Conservation (phyloP, 208 protist genomes). For the Balamuthia mandrillaris region DNA sequence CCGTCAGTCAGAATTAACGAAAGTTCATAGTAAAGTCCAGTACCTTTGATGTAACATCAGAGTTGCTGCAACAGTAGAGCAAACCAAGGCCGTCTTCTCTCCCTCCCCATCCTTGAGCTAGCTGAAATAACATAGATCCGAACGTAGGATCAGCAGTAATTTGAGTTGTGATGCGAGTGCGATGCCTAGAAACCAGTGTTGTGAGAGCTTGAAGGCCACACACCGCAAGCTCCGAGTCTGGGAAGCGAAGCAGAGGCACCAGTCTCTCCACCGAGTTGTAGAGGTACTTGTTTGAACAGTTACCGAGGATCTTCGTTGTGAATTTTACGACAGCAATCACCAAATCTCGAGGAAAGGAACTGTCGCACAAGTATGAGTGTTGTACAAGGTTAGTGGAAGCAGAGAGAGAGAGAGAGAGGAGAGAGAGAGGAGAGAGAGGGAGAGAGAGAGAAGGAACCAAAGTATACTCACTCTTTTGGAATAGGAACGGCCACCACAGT, state of each 20-base stretch:
- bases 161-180: not conserved
- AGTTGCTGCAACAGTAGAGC: not conserved
- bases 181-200: conserved; percentile 21
- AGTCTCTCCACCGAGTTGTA: conserved; percentile 17
- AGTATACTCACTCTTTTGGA: not conserved
- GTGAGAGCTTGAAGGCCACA: not conserved
- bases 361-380: not conserved
- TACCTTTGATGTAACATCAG: conserved; percentile 22
- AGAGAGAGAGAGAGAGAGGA: not conserved
- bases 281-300: conserved; percentile 27
- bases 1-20: not conserved
- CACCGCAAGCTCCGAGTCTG: conserved; percentile 4
- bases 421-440: not conserved
- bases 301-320: conserved; percentile 2
- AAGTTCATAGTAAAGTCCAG: not conserved
- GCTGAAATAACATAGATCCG: conserved; percentile 21
- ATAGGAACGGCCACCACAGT: not conserved
- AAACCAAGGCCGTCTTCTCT: conserved; percentile 24
- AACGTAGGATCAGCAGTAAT: conserved; percentile 11
- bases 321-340: not conserved
- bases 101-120: conserved; percentile 30
- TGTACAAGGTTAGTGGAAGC: not conserved
- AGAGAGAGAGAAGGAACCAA: not conserved
- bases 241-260: not conserved
- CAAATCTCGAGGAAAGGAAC: conserved; percentile 9